These are phyloP conservation scores for Bothriochloa decipiens DNA, from an alignment of 176 grass and related monocot genomes.

Conservation along the genomic window DNA sequence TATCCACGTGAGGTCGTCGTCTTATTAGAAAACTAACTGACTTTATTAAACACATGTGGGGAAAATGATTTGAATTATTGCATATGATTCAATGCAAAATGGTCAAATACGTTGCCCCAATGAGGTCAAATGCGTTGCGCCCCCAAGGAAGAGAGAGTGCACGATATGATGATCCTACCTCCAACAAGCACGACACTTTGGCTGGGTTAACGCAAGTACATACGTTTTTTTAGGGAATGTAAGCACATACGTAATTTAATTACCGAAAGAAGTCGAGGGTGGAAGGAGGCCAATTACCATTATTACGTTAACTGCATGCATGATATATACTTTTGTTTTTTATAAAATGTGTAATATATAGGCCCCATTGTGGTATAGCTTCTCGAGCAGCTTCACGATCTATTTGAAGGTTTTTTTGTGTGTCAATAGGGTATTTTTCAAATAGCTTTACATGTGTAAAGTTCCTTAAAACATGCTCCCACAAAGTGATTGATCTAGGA, in stretches of 20 bases:
- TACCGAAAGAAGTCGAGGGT: neutral
- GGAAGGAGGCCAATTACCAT: too few species aligned
- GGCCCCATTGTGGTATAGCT: too few species aligned
- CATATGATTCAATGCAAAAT: neutral
- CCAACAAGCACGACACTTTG: neutral
- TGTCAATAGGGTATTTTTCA: too few species aligned
- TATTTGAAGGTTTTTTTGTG: too few species aligned
- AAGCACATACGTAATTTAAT: conserved; percentile 1
- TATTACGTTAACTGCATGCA: too few species aligned
- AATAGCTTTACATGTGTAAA: too few species aligned
- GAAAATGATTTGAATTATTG: neutral
- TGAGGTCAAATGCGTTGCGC: neutral
- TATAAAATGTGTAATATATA: too few species aligned
- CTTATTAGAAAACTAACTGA: neutral
- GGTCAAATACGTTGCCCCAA: neutral
- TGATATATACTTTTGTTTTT: too few species aligned
- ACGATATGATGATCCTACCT: neutral
- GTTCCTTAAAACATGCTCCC: too few species aligned
- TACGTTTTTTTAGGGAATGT: neutral
- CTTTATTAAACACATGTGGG: neutral
- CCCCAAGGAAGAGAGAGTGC: neutral
- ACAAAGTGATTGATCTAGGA: too few species aligned
- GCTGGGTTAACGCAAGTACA: neutral
- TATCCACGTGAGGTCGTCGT: neutral
- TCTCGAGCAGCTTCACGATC: too few species aligned